Evolutionary conservation across 2,329 filamentous ascomycete genomes (phyloP).

Genomic region (Trichoderma sp.): DNA sequence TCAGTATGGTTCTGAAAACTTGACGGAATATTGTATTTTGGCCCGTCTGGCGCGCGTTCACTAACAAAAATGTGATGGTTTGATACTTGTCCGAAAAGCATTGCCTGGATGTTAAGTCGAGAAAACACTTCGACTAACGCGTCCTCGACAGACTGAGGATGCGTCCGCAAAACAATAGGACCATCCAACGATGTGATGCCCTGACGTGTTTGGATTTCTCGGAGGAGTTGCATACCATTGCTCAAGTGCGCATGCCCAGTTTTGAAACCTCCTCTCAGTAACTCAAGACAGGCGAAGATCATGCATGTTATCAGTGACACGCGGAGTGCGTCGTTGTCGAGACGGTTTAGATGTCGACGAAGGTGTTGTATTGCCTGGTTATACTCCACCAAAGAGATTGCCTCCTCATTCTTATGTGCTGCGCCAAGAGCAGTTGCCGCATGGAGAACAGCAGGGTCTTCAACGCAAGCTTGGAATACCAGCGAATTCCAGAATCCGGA

Average conservation of each 20-base stretch:
- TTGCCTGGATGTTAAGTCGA: slow-evolving; percentile 32
- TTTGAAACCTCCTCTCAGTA: slow-evolving; percentile 36
- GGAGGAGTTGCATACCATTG: slow-evolving; percentile 34
- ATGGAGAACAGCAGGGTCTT: slow-evolving; percentile 44
- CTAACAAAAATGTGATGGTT: slow-evolving; percentile 17
- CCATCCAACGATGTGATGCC: not conserved
- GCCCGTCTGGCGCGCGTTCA: slow-evolving; percentile 7
- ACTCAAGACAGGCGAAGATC: slow-evolving; percentile 44
- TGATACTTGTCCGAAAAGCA: slow-evolving; percentile 33
- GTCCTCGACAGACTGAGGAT: slow-evolving; percentile 20
- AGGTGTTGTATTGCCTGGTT: slow-evolving; percentile 42
- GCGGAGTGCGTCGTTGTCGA: slow-evolving; percentile 34
- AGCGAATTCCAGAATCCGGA: slow-evolving; percentile 42
- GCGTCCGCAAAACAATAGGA: slow-evolving; percentile 14
- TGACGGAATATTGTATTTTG: slow-evolving; percentile 20
- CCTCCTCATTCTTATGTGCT: slow-evolving; percentile 32
- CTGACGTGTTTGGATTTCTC: slow-evolving; percentile 21
- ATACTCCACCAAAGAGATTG: slow-evolving; percentile 39
- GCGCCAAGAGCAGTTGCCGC: slow-evolving; percentile 43
- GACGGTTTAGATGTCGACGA: slow-evolving; percentile 29
- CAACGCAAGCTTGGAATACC: slow-evolving; percentile 40
- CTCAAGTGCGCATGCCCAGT: slow-evolving; percentile 34
- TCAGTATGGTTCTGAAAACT: not conserved
- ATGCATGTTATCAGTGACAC: slow-evolving; percentile 45
- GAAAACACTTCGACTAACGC: slow-evolving; percentile 31